These are phyloP conservation scores for Globisporangium cederbergense DNA, from an alignment of 352 stramenopile genomes.

Conservation along the genomic window DNA sequence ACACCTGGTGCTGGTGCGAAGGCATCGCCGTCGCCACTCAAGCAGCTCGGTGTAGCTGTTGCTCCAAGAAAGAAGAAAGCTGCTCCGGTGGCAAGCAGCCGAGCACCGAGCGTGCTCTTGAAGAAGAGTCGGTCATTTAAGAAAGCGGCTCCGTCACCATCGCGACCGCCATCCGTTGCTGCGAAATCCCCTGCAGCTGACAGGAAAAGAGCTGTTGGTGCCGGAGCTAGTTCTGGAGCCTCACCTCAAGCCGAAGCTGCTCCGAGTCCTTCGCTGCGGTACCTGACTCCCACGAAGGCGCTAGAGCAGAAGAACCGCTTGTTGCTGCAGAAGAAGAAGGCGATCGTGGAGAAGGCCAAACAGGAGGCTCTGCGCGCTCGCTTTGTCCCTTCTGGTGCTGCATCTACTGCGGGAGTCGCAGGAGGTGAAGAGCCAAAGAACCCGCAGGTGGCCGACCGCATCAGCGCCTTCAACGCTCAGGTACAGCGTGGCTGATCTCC, in stretches of 20 bases:
- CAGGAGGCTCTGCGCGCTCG: slow-evolving; percentile 11
- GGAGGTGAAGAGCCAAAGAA: background rate
- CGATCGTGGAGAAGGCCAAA: slow-evolving; percentile 21
- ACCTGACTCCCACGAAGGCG: slow-evolving; percentile 10
- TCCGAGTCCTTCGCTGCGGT: slow-evolving; percentile 11
- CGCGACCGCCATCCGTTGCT: slow-evolving; percentile 1
- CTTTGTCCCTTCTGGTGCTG: background rate
- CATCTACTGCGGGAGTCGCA: background rate
- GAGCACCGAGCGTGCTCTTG: slow-evolving; percentile 8
- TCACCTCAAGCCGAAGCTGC: background rate
- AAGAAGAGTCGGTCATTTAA: slow-evolving; percentile 20
- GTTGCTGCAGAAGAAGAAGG: slow-evolving; percentile 24
- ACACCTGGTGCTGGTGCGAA: background rate
- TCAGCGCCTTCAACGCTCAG: slow-evolving; percentile 60
- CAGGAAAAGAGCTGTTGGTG: slow-evolving; percentile 2
- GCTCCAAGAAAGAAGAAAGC: slow-evolving; percentile 18
- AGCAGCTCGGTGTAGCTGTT: background rate
- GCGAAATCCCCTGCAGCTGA: background rate
- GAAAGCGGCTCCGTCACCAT: slow-evolving; percentile 6
- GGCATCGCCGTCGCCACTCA: slow-evolving; percentile 5
- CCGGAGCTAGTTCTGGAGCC: too few species aligned
- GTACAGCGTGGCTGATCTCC: slow-evolving; percentile 12
- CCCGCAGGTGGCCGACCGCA: slow-evolving; percentile 25
- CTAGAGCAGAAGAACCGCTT: slow-evolving; percentile 18
- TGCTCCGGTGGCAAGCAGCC: background rate